Conservation (phyloP, 2,329 filamentous ascomycete species). For the Fusarium graminum region DNA sequence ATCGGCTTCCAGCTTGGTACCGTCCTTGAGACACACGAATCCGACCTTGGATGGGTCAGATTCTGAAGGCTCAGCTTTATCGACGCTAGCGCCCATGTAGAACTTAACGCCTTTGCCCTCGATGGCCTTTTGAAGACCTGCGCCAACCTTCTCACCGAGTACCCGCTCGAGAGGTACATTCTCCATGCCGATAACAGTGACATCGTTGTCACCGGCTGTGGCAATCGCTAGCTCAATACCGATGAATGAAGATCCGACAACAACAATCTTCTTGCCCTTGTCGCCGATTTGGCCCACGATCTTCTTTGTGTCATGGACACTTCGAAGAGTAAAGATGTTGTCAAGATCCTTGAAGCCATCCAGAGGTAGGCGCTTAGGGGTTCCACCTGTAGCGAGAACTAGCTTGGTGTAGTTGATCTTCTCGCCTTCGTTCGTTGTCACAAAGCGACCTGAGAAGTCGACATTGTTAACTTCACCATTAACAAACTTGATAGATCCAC, state of each 20-base stretch:
- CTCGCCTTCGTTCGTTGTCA: slow-evolving; percentile 80
- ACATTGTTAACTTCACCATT: slow-evolving; percentile 77
- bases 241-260: slow-evolving; percentile 95
- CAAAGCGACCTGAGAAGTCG: slow-evolving; percentile 79
- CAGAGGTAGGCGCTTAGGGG: slow-evolving; percentile 79
- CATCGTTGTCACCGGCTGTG: slow-evolving; percentile 80
- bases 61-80: slow-evolving; percentile 81
- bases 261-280: slow-evolving; percentile 89
- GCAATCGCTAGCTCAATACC: slow-evolving; percentile 97
- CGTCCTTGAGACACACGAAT: slow-evolving; percentile 85
- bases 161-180: slow-evolving; percentile 85
- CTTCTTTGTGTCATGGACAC: slow-evolving; percentile 78
- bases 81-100: slow-evolving; percentile 82
- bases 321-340: slow-evolving; percentile 89
- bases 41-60: slow-evolving; percentile 80
- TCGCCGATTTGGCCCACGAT: slow-evolving; percentile 86
- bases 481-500: slow-evolving; percentile 68
- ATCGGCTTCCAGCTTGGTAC: slow-evolving; percentile 85
- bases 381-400: slow-evolving; percentile 89
- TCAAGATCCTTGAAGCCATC: slow-evolving; percentile 86
- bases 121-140: slow-evolving; percentile 81
- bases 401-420: slow-evolving; percentile 87
- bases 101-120: slow-evolving; percentile 93
- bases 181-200: slow-evolving; percentile 92
- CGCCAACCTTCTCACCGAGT: slow-evolving; percentile 84